Evolutionary conservation across 306 rosid genomes (phyloP), one percentile per base, ranked within the genome.

Genomic region (Carpinus fangiana): DNA sequence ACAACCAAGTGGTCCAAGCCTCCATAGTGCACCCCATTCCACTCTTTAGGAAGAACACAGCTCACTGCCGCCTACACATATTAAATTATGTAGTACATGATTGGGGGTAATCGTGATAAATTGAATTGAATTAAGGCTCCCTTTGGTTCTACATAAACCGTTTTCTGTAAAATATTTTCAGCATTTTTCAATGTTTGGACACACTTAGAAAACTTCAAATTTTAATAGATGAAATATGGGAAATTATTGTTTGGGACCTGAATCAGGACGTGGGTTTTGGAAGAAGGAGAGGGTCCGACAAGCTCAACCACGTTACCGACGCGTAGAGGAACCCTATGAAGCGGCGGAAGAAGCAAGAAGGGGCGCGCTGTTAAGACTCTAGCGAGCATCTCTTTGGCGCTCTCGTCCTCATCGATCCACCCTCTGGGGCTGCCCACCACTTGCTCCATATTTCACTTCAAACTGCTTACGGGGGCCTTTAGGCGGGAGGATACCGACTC

Each of bases 231-330:
- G 8, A 36, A 52, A 73, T 60, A 54, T 46, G 45, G 3, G 21
- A 2, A 60, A 53, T 11, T 1, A 1, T 1, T 65, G 53, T 59
- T 2, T 5, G 31, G 47, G 26, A 89, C 90, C 88, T 92, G 90
- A 59, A 89, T 92, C 62, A 93, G 82, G 64, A 92, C 85, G 12
- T 85, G 96, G 26, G 98, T 92, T 80, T 90, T 94, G 76, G 93
- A 90, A n/a, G 97, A 94, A 70, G 94, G 83, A 16, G 97, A 88
- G 59, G 98, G 94, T 1, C 98, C 98, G 72, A 86, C 84, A 56
- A 94, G 76, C 84, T 94, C 98, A 12, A 94, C 73, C n/a, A 94
- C 96, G 61, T 94, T 94, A 36, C 98, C 93, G 50, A 79, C 80
- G 72, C 97, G 92, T 48, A 94, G 90, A 70, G 98, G 93, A 65